Conservation (phyloP, 768 basidiomycete genomes). For the Daedaleopsis nitida region DNA sequence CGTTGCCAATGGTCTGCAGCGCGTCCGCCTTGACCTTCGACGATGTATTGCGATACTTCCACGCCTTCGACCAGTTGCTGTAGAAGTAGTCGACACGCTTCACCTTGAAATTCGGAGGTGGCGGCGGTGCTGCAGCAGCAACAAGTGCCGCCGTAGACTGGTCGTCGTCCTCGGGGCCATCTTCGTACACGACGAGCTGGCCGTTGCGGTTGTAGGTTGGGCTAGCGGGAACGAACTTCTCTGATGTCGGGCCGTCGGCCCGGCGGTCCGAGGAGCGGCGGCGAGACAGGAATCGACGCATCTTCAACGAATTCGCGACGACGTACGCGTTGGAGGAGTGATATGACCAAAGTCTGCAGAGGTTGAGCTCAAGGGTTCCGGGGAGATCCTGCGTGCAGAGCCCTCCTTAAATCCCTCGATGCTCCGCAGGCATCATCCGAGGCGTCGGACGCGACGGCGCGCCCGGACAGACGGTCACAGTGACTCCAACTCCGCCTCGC, state of each 20-base stretch:
- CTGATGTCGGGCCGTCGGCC: neutral
- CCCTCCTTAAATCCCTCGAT: neutral
- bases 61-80: slow-evolving; percentile 55
- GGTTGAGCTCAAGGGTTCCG: neutral
- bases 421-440: no score
- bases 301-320: no score
- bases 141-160: neutral
- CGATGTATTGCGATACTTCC: slow-evolving; percentile 63
- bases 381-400: neutral
- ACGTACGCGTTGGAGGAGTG: neutral
- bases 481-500: neutral
- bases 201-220: neutral
- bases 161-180: neutral
- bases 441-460: neutral
- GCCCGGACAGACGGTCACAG: neutral
- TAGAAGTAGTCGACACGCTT: slow-evolving; percentile 64
- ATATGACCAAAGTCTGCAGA: neutral
- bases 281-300: slow-evolving; percentile 9
- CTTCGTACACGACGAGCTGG: neutral
- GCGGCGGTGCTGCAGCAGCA: slow-evolving; percentile 23
- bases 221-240: no score
- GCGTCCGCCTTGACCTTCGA: slow-evolving; percentile 52
- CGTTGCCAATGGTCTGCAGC: slow-evolving; percentile 5
- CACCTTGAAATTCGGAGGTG: slow-evolving; percentile 53
- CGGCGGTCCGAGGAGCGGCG: neutral